These are phyloP conservation scores for Ambrosia artemisiifolia DNA, from an alignment of 129 eudicot species.

Conservation along the genomic window DNA sequence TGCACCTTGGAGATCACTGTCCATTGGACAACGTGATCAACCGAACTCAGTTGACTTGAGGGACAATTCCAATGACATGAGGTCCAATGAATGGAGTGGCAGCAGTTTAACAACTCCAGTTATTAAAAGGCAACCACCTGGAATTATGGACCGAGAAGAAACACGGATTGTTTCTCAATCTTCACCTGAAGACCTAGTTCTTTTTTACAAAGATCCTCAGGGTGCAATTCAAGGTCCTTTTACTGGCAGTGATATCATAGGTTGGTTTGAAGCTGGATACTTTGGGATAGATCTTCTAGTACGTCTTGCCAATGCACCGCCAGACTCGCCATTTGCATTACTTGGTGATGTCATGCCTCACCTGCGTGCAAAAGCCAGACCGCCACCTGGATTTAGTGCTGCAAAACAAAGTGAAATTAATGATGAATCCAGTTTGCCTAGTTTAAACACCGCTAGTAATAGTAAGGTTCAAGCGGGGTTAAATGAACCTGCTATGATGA, in stretches of 20 bases:
- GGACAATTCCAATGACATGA: constrained; percentile 38
- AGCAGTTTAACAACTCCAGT: constrained; percentile 32
- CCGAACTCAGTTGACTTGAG: constrained; percentile 37
- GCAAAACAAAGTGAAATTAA: constrained; percentile 55
- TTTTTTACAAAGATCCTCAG: constrained; percentile 89
- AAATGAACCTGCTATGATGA: constrained; percentile 41
- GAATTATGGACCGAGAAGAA: constrained; percentile 58
- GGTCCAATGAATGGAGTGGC: constrained; percentile 26
- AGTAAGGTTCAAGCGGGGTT: constrained; percentile 46
- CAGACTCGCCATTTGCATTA: constrained; percentile 52
- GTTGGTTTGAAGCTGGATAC: constrained; percentile 97
- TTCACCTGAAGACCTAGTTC: constrained; percentile 86
- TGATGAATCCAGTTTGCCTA: constrained; percentile 43
- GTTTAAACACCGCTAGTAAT: constrained; percentile 16
- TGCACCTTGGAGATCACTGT: constrained; percentile 53
- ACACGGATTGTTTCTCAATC: constrained; percentile 44
- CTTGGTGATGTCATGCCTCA: constrained; percentile 99
- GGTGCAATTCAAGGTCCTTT: constrained; percentile 96
- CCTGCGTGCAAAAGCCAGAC: constrained; percentile 76
- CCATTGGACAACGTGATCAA: constrained; percentile 42
- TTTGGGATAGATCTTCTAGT: constrained; percentile 88
- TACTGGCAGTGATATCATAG: constrained; percentile 79
- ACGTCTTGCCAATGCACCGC: constrained; percentile 75
- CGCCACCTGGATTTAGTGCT: constrained; percentile 89
- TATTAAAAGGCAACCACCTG: constrained; percentile 55